Evolutionary conservation across 805 yeast species (phyloP).

Genomic region (Teunomyces tritomae): DNA sequence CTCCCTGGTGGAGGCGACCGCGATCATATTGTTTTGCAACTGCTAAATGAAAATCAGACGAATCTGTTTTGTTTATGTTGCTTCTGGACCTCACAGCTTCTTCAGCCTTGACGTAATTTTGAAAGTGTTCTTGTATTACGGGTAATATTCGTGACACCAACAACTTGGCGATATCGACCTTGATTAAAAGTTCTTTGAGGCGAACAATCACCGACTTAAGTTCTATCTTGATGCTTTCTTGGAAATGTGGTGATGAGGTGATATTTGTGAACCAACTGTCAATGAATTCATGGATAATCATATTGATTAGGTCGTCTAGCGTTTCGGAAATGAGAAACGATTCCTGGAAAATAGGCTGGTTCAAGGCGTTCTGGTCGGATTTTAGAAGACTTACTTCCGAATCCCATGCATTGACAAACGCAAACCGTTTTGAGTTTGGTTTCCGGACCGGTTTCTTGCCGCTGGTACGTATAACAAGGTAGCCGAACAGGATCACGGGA

Average conservation of each 20-base stretch:
- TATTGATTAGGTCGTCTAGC: slow-evolving; percentile 47
- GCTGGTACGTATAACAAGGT: background rate
- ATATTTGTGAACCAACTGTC: slow-evolving; percentile 54
- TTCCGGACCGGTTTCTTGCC: background rate
- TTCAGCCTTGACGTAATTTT: slow-evolving; percentile 45
- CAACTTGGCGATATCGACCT: slow-evolving; percentile 54
- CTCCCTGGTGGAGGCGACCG: slow-evolving; percentile 60
- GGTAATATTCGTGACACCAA: slow-evolving; percentile 63
- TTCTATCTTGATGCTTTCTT: slow-evolving; percentile 42
- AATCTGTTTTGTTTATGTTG: background rate
- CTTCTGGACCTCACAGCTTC: slow-evolving; percentile 22
- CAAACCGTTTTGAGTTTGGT: slow-evolving; percentile 5
- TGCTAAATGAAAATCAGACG: slow-evolving; percentile 37
- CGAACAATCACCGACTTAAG: slow-evolving; percentile 40
- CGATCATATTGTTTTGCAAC: slow-evolving; percentile 45
- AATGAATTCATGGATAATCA: slow-evolving; percentile 53
- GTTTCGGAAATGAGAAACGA: slow-evolving; percentile 53
- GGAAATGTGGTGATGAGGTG: slow-evolving; percentile 28
- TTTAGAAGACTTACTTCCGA: background rate
- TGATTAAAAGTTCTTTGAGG: slow-evolving; percentile 41
- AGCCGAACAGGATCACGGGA: background rate
- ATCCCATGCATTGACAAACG: slow-evolving; percentile 12
- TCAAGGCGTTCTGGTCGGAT: slow-evolving; percentile 6
- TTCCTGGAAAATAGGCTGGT: slow-evolving; percentile 38
- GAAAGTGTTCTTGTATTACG: slow-evolving; percentile 60